Conservation (phyloP, 805 yeast species). For the Candida stauntonica region DNA sequence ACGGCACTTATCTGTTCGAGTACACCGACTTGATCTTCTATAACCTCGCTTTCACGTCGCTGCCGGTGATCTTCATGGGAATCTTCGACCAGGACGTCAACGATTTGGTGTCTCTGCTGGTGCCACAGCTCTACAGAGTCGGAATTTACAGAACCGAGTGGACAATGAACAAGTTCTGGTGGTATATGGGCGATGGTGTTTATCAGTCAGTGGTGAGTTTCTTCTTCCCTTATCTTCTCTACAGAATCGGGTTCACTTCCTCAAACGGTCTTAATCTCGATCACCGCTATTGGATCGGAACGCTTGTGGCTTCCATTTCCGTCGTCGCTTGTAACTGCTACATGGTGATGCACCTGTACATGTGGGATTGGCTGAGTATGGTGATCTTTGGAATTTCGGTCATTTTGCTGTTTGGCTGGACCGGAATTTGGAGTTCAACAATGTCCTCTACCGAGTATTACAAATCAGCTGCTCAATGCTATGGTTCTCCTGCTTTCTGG, state of each 20-base stretch:
- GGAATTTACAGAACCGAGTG: constrained; percentile 73
- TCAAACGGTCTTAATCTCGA: constrained; percentile 55
- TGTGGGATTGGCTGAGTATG: constrained; percentile 78
- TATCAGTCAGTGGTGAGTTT: constrained; percentile 70
- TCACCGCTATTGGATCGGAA: constrained; percentile 72
- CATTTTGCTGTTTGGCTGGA: constrained; percentile 64
- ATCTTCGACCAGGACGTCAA: constrained; percentile 78
- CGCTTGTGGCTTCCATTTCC: constrained; percentile 60
- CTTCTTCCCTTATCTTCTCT: constrained; percentile 66
- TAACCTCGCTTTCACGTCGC: constrained; percentile 76
- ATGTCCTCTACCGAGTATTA: constrained; percentile 54
- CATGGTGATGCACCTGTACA: constrained; percentile 60
- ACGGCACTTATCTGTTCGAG: constrained; percentile 76
- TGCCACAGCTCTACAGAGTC: constrained; percentile 68
- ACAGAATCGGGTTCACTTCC: constrained; percentile 40
- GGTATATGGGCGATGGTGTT: constrained; percentile 73
- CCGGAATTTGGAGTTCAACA: constrained; percentile 71
- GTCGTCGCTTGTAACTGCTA: constrained; percentile 64
- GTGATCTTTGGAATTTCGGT: constrained; percentile 55
- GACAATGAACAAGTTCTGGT: constrained; percentile 61
- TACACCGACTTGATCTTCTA: constrained; percentile 77
- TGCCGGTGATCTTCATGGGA: constrained; percentile 75
- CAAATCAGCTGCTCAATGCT: constrained; percentile 59
- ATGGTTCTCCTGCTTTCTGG: constrained; percentile 64
- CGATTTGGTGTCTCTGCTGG: constrained; percentile 60